phyloP scores from a whole-genome alignment of 2,329 filamentous ascomycete species.

The Phyllosticta citrichinensis region DNA sequence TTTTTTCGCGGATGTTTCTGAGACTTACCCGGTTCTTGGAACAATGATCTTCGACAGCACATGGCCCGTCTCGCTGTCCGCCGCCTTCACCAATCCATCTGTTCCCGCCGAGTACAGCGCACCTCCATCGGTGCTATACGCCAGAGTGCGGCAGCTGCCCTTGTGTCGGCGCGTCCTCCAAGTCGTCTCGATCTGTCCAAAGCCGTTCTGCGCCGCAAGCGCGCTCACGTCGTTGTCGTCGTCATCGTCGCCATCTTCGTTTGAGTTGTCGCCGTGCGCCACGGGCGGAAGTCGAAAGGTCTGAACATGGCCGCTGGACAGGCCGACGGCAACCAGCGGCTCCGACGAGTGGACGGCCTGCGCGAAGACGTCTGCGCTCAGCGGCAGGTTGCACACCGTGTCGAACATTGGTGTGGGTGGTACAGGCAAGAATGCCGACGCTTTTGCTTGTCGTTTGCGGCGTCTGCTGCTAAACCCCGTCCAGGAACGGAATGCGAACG shows the following conservation, averaged over 20 bases:
- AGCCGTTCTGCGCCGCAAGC: slow-evolving; percentile 46
- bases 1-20: slow-evolving; percentile 10
- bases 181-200: slow-evolving; percentile 65
- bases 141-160: slow-evolving; percentile 77
- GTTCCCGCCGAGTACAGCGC: slow-evolving; percentile 52
- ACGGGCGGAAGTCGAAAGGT: slow-evolving; percentile 64
- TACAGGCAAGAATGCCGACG: background rate
- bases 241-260: slow-evolving; percentile 38
- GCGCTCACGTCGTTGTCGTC: slow-evolving; percentile 27
- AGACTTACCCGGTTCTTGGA: slow-evolving; percentile 39
- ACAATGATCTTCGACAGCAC: slow-evolving; percentile 77
- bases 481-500: background rate
- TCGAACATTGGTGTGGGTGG: slow-evolving; percentile 63
- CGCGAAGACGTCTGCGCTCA: slow-evolving; percentile 77
- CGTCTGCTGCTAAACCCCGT: background rate
- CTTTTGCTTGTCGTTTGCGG: background rate
- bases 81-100: slow-evolving; percentile 54
- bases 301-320: slow-evolving; percentile 77
- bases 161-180: slow-evolving; percentile 90
- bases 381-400: slow-evolving; percentile 80
- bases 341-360: slow-evolving; percentile 78
- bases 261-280: slow-evolving; percentile 37
- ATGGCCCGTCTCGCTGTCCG: slow-evolving; percentile 47
- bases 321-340: slow-evolving; percentile 75
- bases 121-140: slow-evolving; percentile 68